phyloP scores from a whole-genome alignment of 1,284 basidiomycete species.

The Heliocybe sulcata region DNA sequence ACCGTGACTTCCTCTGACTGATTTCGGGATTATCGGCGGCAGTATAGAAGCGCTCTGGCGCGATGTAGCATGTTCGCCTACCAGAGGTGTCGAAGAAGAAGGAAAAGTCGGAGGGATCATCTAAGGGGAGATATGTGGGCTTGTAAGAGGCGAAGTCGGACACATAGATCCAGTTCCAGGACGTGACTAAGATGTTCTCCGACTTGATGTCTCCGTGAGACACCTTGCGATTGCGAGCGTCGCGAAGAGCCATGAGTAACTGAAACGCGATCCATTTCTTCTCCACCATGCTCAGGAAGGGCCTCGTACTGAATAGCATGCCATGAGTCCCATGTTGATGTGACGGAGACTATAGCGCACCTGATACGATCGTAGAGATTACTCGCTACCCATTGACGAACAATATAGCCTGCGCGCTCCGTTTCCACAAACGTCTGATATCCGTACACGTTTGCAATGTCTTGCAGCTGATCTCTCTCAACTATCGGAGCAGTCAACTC shows the following conservation, averaged over 20 bases:
- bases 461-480: conserved; percentile 79
- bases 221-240: conserved; percentile 77
- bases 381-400: conserved; percentile 92
- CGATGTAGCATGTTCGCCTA: conserved; percentile 90
- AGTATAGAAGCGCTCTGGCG: conserved; percentile 93
- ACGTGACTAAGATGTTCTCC: conserved; percentile 95
- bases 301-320: conserved; percentile 70
- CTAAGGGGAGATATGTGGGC: conserved; percentile 90
- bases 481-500: conserved; percentile 31
- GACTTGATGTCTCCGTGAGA: conserved; percentile 98
- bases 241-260: conserved; percentile 79
- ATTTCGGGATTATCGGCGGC: conserved; percentile 65
- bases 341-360: conserved; percentile 35
- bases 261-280: conserved; percentile 99
- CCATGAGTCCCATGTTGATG: background rate
- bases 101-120: conserved; percentile 96
- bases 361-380: conserved; percentile 98
- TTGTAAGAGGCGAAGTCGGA: conserved; percentile 98
- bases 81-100: conserved; percentile 98
- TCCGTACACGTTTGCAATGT: conserved; percentile 85
- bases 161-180: conserved; percentile 93
- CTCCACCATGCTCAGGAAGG: conserved; percentile 87
- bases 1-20: conserved; percentile 49
- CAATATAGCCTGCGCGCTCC: conserved; percentile 92
- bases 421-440: conserved; percentile 93